Conservation (phyloP, 2,329 filamentous ascomycete genomes). For the Beauveria australis region DNA sequence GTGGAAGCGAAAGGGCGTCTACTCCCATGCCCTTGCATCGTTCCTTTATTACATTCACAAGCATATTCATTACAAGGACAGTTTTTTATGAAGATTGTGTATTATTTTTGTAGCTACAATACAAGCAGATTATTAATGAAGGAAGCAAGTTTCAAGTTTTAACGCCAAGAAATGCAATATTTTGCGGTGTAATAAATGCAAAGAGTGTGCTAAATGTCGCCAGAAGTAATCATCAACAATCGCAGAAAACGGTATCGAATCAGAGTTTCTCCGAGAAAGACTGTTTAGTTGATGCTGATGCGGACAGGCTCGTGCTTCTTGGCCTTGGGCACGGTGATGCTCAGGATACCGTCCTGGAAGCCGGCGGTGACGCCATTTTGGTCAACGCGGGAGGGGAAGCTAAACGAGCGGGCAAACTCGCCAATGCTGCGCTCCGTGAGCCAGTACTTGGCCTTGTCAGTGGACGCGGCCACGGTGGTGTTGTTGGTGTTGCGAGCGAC, state of each 20-base stretch:
- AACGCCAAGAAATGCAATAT: not conserved
- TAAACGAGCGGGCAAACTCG: slow-evolving; percentile 60
- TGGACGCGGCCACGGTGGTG: slow-evolving; percentile 18
- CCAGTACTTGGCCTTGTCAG: slow-evolving; percentile 58
- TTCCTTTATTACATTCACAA: not conserved
- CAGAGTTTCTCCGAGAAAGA: not conserved
- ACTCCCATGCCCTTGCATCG: not conserved
- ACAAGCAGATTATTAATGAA: slow-evolving; percentile 5
- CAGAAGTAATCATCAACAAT: not conserved
- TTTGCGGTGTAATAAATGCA: not conserved
- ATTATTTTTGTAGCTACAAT: not conserved
- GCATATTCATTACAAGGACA: not conserved
- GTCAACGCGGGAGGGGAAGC: slow-evolving; percentile 57
- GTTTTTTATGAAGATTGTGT: not conserved
- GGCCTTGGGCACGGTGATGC: slow-evolving; percentile 57
- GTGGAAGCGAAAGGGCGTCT: not conserved
- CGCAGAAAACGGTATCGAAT: not conserved
- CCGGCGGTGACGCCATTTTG: slow-evolving; percentile 52
- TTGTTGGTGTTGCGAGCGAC: slow-evolving; percentile 22
- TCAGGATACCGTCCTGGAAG: slow-evolving; percentile 59
- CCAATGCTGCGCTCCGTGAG: slow-evolving; percentile 57
- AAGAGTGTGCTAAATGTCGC: not conserved
- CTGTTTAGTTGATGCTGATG: slow-evolving; percentile 44
- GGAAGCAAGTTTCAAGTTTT: not conserved
- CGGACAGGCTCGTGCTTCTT: slow-evolving; percentile 49